Base-by-base conservation (phyloP, 805 yeast genomes). In the Ogataea parapolymorpha region DNA sequence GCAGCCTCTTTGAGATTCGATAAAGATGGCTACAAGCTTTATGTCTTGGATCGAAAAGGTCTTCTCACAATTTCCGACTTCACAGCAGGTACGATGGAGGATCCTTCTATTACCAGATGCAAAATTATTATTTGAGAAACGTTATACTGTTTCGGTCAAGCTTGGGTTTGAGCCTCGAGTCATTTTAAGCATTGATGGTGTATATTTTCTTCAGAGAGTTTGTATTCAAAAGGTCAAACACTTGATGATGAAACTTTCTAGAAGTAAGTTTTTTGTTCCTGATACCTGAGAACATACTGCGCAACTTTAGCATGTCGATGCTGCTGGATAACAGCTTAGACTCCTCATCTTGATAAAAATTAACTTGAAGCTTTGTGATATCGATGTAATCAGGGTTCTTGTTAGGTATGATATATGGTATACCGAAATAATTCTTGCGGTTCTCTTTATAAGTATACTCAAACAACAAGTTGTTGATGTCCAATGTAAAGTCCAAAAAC, bases 11-110 rank as follows among this genome's bases (percentile, higher is more conserved):
- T 90, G 46, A 64, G 73, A 37, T 90, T 87, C 56, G 82, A 90
- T 26, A 72, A 78, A 8, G 87, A 85, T 56, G 97, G 98, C 0
- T 89, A 89, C 35, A 80, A 80, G 46, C 67, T 90, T 14, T 82
- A 78, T 51, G 73, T 79, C 4, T 72, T 88, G 12, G 98, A 90
- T 61, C 68, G 96, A 29, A 86, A 85, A 54, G 97, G 97, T 0
- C 62, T 78, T 0, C 65, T 89, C 33, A 80, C 81, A 47, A 76
- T 89, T 24, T 86, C 85, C 51, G 97, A 90, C 63, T 90, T 89
- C 64, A 85, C 93, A 11, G 90, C 88, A 39, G 96, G 95, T 2
- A 62, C 81, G 16, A 93, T 93, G 10, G 81, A 79, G 48, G 80
- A 78, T 50, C 73, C 72, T 17, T 82, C 79, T 13, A 81, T 83